These are phyloP conservation scores for Acmispon strigosus DNA, from an alignment of 306 rosid species.

Conservation along the genomic window DNA sequence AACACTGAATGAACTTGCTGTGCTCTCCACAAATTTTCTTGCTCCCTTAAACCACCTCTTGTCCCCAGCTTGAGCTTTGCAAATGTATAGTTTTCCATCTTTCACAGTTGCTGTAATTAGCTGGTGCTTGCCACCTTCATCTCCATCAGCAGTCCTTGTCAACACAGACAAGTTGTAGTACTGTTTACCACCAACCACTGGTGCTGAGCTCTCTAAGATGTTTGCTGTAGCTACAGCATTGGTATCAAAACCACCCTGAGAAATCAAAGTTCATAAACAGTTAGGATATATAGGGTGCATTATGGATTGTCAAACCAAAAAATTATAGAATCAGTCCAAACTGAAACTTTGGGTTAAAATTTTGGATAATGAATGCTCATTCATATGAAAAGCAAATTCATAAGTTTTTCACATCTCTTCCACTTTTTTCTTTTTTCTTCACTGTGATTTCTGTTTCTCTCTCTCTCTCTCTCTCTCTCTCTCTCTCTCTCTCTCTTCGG, in stretches of 20 bases:
- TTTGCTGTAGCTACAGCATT: conserved; percentile 85
- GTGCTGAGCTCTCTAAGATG: conserved; percentile 46
- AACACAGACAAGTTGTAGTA: conserved; percentile 64
- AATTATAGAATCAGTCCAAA: neutral
- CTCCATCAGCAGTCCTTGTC: conserved; percentile 98
- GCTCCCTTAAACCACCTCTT: conserved; percentile 99
- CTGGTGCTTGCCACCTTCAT: conserved; percentile 96
- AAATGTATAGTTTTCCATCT: conserved; percentile 79
- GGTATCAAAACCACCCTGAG: conserved; percentile 82
- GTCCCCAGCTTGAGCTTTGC: conserved; percentile 99
- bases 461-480: no score
- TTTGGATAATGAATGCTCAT: no score
- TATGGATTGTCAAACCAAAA: neutral
- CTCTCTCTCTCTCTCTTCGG: no score
- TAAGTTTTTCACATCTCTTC: no score
- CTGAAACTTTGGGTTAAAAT: neutral
- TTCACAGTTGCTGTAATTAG: conserved; percentile 74
- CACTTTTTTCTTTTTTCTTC: no score
- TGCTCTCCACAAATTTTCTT: conserved; percentile 68
- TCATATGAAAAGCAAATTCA: no score
- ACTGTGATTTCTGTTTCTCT: no score
- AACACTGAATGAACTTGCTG: conserved; percentile 81
- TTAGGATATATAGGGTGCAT: neutral
- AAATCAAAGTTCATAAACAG: conserved; percentile 17
- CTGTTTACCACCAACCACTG: conserved; percentile 39